phyloP scores from a whole-genome alignment of 1,139 yeast genomes.

The Trichomonascaceae sp. region DNA sequence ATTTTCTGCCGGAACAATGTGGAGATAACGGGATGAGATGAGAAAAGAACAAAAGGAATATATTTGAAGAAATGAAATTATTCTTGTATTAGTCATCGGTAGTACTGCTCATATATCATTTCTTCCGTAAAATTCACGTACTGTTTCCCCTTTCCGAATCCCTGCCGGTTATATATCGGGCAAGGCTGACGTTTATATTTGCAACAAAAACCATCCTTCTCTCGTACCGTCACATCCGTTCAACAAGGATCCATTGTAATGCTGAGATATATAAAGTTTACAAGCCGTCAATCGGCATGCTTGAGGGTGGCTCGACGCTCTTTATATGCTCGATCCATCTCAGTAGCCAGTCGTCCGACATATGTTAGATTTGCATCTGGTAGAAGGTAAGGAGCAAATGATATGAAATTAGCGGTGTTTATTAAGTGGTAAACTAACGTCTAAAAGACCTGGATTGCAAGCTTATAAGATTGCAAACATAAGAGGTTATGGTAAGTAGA shows the following conservation, averaged over 20 bases:
- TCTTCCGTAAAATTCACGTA: not conserved
- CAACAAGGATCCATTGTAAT: constrained; percentile 1
- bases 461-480: constrained; percentile 1
- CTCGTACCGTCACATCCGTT: not conserved
- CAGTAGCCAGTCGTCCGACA: not conserved
- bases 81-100: too few species aligned
- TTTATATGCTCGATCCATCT: not conserved
- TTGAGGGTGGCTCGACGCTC: not conserved
- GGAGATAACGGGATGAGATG: not conserved
- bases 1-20: not conserved
- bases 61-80: too few species aligned
- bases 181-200: not conserved
- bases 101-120: not conserved
- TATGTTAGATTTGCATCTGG: not conserved
- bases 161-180: not conserved
- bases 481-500: constrained; percentile 12
- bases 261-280: constrained; percentile 5
- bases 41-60: not conserved
- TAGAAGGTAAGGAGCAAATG: not conserved
- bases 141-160: not conserved
- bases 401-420: not conserved
- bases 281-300: constrained; percentile 3
- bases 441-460: constrained; percentile 7
- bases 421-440: not conserved
- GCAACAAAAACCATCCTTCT: not conserved